Percentiles rank a stretch among this genome's conserved stretches.
phyloP scores from a whole-genome alignment of 345 rosid species.

The Cardamine occulta region DNA sequence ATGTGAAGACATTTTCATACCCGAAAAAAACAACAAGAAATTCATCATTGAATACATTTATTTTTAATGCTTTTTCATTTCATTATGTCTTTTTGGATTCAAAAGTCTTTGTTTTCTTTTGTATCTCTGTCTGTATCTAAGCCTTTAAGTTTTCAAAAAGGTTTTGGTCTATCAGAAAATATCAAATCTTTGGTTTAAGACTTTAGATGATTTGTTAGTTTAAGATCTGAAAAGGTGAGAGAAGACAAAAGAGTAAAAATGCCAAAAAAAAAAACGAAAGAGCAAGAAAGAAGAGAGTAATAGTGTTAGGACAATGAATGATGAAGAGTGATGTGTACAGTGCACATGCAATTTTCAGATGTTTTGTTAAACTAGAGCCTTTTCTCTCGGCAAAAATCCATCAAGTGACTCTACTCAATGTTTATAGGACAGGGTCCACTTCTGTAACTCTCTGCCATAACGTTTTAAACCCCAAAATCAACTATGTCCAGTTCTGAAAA shows the following conservation, averaged over 20 bases:
- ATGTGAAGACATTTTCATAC: constrained; percentile 32
- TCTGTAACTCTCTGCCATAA: constrained; percentile 18
- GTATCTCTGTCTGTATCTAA: constrained; percentile 24
- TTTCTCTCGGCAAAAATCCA: constrained; percentile 23
- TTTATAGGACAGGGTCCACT: constrained; percentile 37
- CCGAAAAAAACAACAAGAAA: constrained; percentile 13
- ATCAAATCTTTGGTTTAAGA: constrained; percentile 7
- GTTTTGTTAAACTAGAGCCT: constrained; percentile 23
- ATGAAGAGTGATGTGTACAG: constrained; percentile 38
- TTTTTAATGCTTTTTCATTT: constrained; percentile 27
- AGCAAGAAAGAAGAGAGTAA: constrained; percentile 12
- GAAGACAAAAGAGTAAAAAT: constrained; percentile 30
- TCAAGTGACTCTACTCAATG: constrained; percentile 30
- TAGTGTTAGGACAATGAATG: constrained; percentile 15
- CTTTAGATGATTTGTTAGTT: constrained; percentile 14
- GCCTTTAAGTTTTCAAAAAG: background rate
- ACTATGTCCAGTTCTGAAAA: background rate
- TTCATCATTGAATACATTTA: constrained; percentile 15
- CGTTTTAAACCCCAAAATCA: constrained; percentile 17
- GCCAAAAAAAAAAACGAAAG: constrained; percentile 31
- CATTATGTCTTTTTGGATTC: constrained; percentile 1
- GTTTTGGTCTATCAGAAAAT: background rate
- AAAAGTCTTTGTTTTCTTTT: background rate
- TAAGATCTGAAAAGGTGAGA: constrained; percentile 23
- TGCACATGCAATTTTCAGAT: constrained; percentile 47